Base-by-base conservation (phyloP, 805 yeast species). In the Maudiozyma bulderi region DNA sequence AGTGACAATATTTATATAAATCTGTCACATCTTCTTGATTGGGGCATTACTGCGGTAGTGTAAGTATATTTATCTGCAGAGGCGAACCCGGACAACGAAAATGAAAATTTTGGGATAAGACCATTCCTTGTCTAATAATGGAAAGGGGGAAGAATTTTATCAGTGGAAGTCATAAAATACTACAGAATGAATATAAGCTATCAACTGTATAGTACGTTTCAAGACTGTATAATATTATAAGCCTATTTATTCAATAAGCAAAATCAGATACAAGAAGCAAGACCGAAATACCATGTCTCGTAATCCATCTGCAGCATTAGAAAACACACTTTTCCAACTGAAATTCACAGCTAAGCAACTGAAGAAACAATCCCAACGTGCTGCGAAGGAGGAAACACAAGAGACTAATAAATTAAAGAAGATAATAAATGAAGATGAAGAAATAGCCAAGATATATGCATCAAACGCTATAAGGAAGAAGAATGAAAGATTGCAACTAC, bases 391-490 rank as follows among this genome's bases (percentile, higher is more conserved):
- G 62, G 95, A 88, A 61, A 79, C 80, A 37, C 76, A 78, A 39
- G 98, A 93, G 68, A 87, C 87, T 67, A 84, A 84, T 57, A 88
- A 86, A 62, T 82, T 89, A 52, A 91, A 91, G 67, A 91, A 87
- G 68, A 73, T 62, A 13, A 47, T 66, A 31, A 57, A 59, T 45
- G 68, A 64, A 47, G 62, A 63, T 47, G 84, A 82, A 57, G 99
- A 93, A 62, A 89, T 93, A 52, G 98, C 98, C 0, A 84, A 81
- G 62, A 76, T 93, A 43, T 91, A 93, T 60, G 99, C 99, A 0
- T 95, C 90, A 56, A 93, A 90, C 67, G 96, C 98, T 38, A 88
- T 95, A 42, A 77, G 99, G 46, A 93, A 93, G 66, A 76, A 85
- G 43, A 86, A 85, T 58, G 99, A 93, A 66, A 73, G 91, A 53